Base-by-base conservation (phyloP, 2,329 filamentous ascomycete species). In the Microsporum audouinii region DNA sequence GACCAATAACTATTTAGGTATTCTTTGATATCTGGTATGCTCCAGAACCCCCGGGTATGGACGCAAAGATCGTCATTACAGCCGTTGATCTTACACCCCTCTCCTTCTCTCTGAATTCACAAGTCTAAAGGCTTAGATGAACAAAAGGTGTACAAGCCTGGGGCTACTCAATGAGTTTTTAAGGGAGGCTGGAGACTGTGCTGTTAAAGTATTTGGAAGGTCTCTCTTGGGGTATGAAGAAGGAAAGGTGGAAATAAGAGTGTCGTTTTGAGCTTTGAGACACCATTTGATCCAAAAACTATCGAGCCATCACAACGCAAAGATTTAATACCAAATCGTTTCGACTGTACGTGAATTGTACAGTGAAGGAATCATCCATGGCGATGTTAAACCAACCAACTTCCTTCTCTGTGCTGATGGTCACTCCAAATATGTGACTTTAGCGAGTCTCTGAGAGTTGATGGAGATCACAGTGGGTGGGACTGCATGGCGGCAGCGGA, bases 61-160 rank as follows among this genome's bases (percentile, higher is more conserved):
- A 17, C 41, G 47, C 53, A 55, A 14, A 10, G 39, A 59, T 34
- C 33, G 56, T 60, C 41, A 49, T 61, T 31, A 39, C 55, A 47
- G 56, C 39, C 17, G 58, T 59, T 14, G 62, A 57, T 12, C 57
- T 49, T 29, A 45, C 14, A 34, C n/a, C 45, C 45, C 59, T 63
- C 39, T 60, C 55, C n/a, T 61, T 61, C 36, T 63, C 49, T 17
- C 56, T 57, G 57, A 62, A 62, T 51, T 63, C 62, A 27, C 56
- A 60, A 38, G 49, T 63, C 57, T 63, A 60, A 39, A 61, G 59
- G 49, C 61, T 63, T 39, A 60, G 14, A 62, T 14, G 58, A 57
- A 53, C 36, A 17, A 62, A 60, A 60, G 47, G 61, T 43, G 34
- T 60, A 60, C 57, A 62, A 62, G 58, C 7, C 39, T 49, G 8